These are phyloP conservation scores for Nemania diffusa DNA, from an alignment of 2,329 filamentous ascomycete genomes.

Conservation along the genomic window DNA sequence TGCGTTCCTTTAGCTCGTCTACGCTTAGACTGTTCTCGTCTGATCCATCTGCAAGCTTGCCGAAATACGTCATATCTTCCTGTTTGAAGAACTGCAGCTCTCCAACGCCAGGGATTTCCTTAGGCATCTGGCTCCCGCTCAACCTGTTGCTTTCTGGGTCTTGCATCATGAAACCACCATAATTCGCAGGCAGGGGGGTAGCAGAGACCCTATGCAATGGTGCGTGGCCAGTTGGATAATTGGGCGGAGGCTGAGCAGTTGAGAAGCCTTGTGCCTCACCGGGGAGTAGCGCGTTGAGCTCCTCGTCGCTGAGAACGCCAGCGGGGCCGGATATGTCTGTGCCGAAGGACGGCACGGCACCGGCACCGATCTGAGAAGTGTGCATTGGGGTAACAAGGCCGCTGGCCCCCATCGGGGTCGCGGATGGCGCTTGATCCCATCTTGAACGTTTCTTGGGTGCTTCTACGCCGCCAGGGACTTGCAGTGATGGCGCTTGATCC, in stretches of 20 bases:
- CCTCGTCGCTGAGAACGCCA: constrained; percentile 87
- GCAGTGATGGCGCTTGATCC: constrained; percentile 79
- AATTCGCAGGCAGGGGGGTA: constrained; percentile 77
- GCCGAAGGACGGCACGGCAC: constrained; percentile 74
- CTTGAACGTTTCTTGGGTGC: constrained; percentile 80
- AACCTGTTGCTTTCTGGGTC: constrained; percentile 86
- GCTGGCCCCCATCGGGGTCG: constrained; percentile 77
- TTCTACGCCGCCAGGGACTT: constrained; percentile 63
- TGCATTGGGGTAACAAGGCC: constrained; percentile 84
- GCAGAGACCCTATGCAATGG: constrained; percentile 79
- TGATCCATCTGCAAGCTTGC: constrained; percentile 92
- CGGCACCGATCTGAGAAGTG: constrained; percentile 67
- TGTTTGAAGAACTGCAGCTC: constrained; percentile 98
- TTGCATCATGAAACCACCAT: constrained; percentile 91
- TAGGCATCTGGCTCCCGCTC: constrained; percentile 90
- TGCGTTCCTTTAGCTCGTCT: constrained; percentile 95
- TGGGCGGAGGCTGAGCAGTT: constrained; percentile 87
- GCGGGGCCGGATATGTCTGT: constrained; percentile 84
- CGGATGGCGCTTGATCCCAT: constrained; percentile 90
- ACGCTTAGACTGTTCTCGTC: constrained; percentile 93
- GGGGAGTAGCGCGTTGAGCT: constrained; percentile 90
- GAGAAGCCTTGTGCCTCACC: constrained; percentile 92
- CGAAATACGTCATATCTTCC: constrained; percentile 98
- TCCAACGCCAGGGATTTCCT: constrained; percentile 94
- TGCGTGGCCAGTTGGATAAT: constrained; percentile 85